Conservation (phyloP, 352 stramenopile genomes). For the Achlya hypogyna region DNA sequence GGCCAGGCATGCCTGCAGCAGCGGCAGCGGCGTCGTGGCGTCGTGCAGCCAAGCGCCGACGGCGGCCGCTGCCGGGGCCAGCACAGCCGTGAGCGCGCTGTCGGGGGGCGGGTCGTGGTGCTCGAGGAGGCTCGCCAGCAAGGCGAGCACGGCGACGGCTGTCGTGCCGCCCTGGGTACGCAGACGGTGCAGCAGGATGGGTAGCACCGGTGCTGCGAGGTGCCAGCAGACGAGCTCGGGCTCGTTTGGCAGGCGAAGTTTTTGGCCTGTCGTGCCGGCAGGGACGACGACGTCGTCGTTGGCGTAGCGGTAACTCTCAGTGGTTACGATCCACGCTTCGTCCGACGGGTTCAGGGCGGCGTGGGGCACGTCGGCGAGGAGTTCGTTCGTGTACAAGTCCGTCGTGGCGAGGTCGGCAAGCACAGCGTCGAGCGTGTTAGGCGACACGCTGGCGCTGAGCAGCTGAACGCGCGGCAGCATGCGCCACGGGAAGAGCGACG, state of each 20-base stretch:
- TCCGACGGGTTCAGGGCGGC: neutral
- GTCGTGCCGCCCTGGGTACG: neutral
- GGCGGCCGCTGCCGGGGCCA: neutral
- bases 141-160: neutral
- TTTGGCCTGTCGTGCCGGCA: neutral
- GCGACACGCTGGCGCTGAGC: neutral
- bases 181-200: conserved; percentile 1
- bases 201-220: neutral
- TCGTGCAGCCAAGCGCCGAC: neutral
- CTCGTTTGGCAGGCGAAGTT: neutral
- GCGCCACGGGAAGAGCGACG: conserved; percentile 1
- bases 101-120: neutral
- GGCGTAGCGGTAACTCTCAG: neutral
- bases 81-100: neutral
- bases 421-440: neutral
- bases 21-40: neutral
- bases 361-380: neutral
- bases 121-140: neutral
- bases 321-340: neutral
- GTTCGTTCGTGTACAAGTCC: neutral
- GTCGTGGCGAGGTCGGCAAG: neutral
- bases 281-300: neutral
- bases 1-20: neutral
- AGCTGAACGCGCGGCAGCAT: neutral
- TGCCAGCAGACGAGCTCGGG: conserved; percentile 9